Base-by-base conservation (phyloP, 1,139 yeast genomes). In the Taiozyma onychis region DNA sequence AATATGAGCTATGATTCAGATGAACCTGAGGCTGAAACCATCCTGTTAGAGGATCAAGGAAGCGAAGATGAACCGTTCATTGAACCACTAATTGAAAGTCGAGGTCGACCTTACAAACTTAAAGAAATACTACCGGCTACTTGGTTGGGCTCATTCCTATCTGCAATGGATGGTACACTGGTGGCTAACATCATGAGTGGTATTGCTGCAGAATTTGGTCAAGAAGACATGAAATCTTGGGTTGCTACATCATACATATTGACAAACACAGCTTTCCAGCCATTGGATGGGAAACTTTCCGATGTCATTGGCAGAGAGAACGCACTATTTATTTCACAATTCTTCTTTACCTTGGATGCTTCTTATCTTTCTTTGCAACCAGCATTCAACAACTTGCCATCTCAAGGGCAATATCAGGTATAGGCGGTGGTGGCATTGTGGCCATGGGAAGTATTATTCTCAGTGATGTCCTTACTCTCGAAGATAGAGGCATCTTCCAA, bases 221-320 rank as follows among this genome's bases (percentile, higher is more conserved):
- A 79, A 49, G 72, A 81, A 32, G 76, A 79, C 35, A 68, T 76
- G 54, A 75, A 80, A 43, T 77, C 83, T 28, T 83, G 87, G 86
- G 79, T 82, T 22, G 88, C 85, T 4, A 80, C 87, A 0, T 77
- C 85, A 11, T 83, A 80, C 60, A 67, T 83, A 34, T 66, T 83
- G 24, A 77, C 88, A 3, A 77, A 78, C 50, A 80, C 87, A 0
- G 85, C 86, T 3, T 79, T 83, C 61, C 88, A 83, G 66, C 97
- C 97, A 0, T 67, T 78, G 26, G 78, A 77, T 54, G 83, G 83
- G 9, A 74, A 77, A 45, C 63, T 77, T 22, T 74, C 80, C 5
- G 83, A 78, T 54, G 67, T 80, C 14, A 67, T 78, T 41, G 83
- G 83, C 1, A 62, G 85, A 47, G 74, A 75, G 51, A 59, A 63